A percentile compares a stretch with the other conserved stretches of the same genome.
Evolutionary conservation across 495 filamentous ascomycete genomes (phyloP).

Genomic region (Clavariopsis aquatica): DNA sequence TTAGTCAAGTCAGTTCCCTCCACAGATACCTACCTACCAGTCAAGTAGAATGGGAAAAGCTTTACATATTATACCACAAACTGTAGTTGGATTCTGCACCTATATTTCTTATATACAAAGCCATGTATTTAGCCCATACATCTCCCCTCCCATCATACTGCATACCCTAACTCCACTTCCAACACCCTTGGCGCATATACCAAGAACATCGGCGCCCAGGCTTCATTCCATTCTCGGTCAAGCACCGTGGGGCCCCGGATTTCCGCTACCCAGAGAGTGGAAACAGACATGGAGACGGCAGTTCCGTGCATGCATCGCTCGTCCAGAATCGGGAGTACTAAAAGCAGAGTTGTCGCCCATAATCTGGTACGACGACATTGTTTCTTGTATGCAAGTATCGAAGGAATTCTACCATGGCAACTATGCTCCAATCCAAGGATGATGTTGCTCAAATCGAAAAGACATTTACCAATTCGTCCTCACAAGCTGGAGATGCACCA

Average conservation of each 20-base stretch:
- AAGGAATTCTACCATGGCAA: not conserved
- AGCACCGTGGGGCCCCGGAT: not conserved
- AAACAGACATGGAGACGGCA: no score
- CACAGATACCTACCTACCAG: no score
- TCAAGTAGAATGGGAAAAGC: no score
- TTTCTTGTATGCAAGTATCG: no score
- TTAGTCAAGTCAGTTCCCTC: no score
- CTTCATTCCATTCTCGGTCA: not conserved
- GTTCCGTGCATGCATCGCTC: not conserved
- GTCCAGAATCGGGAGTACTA: not conserved
- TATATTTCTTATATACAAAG: no score
- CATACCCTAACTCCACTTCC: not conserved
- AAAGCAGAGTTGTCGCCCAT: no score
- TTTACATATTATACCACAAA: no score
- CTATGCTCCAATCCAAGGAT: not conserved
- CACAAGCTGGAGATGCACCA: not conserved
- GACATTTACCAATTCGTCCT: not conserved
- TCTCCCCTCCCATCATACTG: no score
- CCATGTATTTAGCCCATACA: no score
- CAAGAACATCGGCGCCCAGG: slow-evolving; percentile 6
- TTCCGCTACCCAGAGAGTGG: not conserved
- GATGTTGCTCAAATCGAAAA: slow-evolving; percentile 2
- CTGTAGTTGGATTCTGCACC: no score
- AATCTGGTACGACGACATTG: no score
- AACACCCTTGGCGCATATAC: not conserved